phyloP scores from a whole-genome alignment of 1,284 basidiomycete species.

The Apiotrichum siamense region DNA sequence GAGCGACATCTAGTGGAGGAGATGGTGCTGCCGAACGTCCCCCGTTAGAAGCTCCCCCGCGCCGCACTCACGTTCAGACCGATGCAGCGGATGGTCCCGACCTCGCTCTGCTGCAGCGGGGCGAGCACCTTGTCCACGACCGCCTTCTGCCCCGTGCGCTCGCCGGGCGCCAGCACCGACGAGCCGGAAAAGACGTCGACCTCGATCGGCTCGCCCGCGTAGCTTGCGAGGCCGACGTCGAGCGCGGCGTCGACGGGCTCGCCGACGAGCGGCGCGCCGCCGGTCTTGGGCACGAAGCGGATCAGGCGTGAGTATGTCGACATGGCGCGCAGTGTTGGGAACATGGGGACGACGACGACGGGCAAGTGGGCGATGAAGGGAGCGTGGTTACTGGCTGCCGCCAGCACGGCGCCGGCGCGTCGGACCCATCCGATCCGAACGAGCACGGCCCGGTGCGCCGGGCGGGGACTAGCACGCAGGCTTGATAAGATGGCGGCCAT shows the following conservation, averaged over 20 bases:
- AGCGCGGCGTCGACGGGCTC: constrained; percentile 37
- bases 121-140: constrained; percentile 35
- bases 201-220: constrained; percentile 25
- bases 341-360: constrained; percentile 2
- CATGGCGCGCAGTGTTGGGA: constrained; percentile 16
- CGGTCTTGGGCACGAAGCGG: constrained; percentile 30
- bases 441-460: too few relatives aligned
- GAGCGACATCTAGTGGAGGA: too few relatives aligned
- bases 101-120: constrained; percentile 36
- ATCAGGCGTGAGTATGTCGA: constrained; percentile 32
- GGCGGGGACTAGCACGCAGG: too few relatives aligned
- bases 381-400: background rate
- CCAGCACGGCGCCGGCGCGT: background rate
- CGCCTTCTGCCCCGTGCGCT: constrained; percentile 32
- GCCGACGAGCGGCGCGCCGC: constrained; percentile 27
- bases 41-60: too few relatives aligned
- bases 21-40: too few relatives aligned
- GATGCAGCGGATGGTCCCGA: constrained; percentile 44
- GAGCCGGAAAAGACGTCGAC: constrained; percentile 36
- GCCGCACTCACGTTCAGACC: constrained; percentile 41
- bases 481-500: too few relatives aligned
- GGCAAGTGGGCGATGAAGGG: background rate
- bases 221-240: constrained; percentile 47
- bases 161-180: constrained; percentile 38
- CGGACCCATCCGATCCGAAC: too few relatives aligned